These are phyloP conservation scores for Saturnispora galanensis DNA, from an alignment of 805 yeast genomes.

Conservation along the genomic window DNA sequence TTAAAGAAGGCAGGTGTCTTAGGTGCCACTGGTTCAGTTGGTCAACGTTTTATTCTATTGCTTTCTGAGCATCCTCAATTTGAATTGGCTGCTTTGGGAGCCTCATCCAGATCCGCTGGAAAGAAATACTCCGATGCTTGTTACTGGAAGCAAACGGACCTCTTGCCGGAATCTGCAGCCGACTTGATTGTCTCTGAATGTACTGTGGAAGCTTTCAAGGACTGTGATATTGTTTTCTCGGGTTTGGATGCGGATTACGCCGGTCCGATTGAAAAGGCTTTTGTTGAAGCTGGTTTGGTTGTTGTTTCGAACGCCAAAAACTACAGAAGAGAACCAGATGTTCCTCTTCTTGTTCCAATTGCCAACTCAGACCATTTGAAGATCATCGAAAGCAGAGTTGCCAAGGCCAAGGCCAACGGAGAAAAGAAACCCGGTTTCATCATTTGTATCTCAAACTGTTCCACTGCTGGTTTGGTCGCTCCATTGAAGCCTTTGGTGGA, in stretches of 20 bases:
- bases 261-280: constrained; percentile 82
- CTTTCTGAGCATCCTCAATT: constrained; percentile 85
- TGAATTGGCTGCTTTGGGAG: constrained; percentile 78
- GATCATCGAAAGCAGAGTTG: constrained; percentile 51
- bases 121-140: constrained; percentile 76
- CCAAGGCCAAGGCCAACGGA: constrained; percentile 45
- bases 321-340: constrained; percentile 78
- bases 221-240: constrained; percentile 90
- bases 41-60: constrained; percentile 86
- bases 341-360: constrained; percentile 91
- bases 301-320: constrained; percentile 94
- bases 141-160: constrained; percentile 86
- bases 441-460: constrained; percentile 94
- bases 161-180: constrained; percentile 62
- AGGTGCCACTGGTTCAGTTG: constrained; percentile 98
- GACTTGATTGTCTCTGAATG: constrained; percentile 68
- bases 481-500: constrained; percentile 93
- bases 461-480: constrained; percentile 96
- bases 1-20: constrained; percentile 69
- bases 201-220: constrained; percentile 62
- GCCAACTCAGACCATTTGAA: constrained; percentile 87
- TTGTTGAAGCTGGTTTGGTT: constrained; percentile 70
- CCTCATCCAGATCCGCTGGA: constrained; percentile 91
- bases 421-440: constrained; percentile 61
- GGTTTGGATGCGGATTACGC: constrained; percentile 92